These are phyloP conservation scores for Calvatia gigantea DNA, from an alignment of 768 basidiomycete species.

Conservation along the genomic window DNA sequence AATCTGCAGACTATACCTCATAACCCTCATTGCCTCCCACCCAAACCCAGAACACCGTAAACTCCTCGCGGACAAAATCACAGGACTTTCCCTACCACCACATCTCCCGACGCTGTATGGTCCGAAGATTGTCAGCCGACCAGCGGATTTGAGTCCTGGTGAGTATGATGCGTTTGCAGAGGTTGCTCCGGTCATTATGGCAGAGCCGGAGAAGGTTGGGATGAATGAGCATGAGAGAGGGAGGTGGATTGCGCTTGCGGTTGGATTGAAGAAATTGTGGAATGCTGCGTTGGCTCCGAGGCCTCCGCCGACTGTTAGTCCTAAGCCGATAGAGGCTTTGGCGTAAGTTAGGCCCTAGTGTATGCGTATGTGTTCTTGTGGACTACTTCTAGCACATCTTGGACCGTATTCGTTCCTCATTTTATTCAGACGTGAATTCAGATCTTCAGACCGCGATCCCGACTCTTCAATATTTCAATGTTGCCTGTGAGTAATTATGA, in stretches of 20 bases:
- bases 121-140: slow-evolving; percentile 2
- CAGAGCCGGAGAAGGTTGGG: background rate
- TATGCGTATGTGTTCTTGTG: too few relatives aligned
- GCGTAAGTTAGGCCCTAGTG: too few relatives aligned
- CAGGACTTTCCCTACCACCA: background rate
- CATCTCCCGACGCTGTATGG: slow-evolving; percentile 5
- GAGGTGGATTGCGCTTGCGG: slow-evolving; percentile 7
- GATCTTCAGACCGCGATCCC: too few relatives aligned
- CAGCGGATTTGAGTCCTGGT: slow-evolving; percentile 2
- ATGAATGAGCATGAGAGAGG: slow-evolving; percentile 9
- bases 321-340: too few relatives aligned
- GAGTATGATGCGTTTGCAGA: slow-evolving; percentile 8
- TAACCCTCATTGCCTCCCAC: slow-evolving; percentile 4
- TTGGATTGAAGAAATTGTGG: slow-evolving; percentile 6
- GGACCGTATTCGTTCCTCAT: too few relatives aligned
- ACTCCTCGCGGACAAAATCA: slow-evolving; percentile 1
- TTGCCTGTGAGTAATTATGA: too few relatives aligned
- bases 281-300: slow-evolving; percentile 2
- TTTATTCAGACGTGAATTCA: too few relatives aligned
- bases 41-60: slow-evolving; percentile 5
- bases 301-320: background rate
- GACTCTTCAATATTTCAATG: too few relatives aligned
- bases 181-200: slow-evolving; percentile 1
- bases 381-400: too few relatives aligned
- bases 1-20: slow-evolving; percentile 5